phyloP scores from a whole-genome alignment of 1,139 yeast species.

The Wickerhamomyces sp. region DNA sequence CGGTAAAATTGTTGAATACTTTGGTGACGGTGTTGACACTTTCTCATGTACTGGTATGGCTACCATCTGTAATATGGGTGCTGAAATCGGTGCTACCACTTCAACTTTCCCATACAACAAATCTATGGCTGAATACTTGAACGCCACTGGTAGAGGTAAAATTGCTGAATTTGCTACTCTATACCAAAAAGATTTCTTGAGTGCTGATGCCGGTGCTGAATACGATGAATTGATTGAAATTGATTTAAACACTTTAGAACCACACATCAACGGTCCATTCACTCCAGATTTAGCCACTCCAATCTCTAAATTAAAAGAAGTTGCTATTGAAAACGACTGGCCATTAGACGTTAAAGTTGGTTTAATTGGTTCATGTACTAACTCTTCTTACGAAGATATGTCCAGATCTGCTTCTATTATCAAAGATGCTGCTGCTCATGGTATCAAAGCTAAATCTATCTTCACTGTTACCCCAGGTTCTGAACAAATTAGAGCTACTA shows the following conservation, averaged over 20 bases:
- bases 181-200: slow-evolving; percentile 72
- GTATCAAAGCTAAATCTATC: slow-evolving; percentile 83
- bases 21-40: slow-evolving; percentile 94
- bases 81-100: slow-evolving; percentile 99
- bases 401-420: slow-evolving; percentile 94
- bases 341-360: slow-evolving; percentile 93
- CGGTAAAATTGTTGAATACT: slow-evolving; percentile 95
- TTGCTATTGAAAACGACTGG: slow-evolving; percentile 86
- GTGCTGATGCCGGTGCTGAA: slow-evolving; percentile 92
- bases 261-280: slow-evolving; percentile 98
- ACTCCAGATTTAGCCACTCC: slow-evolving; percentile 99
- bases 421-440: slow-evolving; percentile 85
- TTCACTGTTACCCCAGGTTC: slow-evolving; percentile 98
- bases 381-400: slow-evolving; percentile 99
- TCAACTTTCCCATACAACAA: slow-evolving; percentile 96
- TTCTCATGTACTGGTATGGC: slow-evolving; percentile 99
- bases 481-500: slow-evolving; percentile 98
- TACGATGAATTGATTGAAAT: slow-evolving; percentile 95
- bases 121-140: slow-evolving; percentile 84
- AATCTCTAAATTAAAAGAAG: slow-evolving; percentile 85
- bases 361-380: slow-evolving; percentile 98
- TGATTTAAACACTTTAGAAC: slow-evolving; percentile 92
- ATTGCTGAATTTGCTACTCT: slow-evolving; percentile 78
- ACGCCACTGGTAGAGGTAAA: slow-evolving; percentile 80
- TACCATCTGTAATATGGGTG: slow-evolving; percentile 99